Base-by-base conservation (phyloP, 495 filamentous ascomycete genomes). In the Neurospora sp. region DNA sequence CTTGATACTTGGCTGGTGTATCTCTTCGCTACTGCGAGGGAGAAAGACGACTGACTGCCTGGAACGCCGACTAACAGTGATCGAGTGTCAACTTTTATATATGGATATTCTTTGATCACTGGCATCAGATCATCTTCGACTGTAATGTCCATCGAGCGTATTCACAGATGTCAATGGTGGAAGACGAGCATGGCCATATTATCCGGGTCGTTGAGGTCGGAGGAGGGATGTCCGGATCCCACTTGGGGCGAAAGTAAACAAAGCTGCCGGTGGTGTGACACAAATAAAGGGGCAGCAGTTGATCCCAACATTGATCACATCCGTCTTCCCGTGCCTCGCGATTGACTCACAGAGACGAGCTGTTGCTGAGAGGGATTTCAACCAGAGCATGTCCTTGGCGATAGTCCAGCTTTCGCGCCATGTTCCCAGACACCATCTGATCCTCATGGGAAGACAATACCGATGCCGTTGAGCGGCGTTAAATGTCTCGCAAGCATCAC, bases 211-310 rank as follows among this genome's bases (percentile, higher is more conserved):
- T 65, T 39, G 73, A 74, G 46, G 48, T 69, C 72, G 77, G 75
- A 74, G 69, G 71, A 69, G 77, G 69, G 71, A 69, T 68, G 39
- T 69, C 77, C 73, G 75, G 1, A 42, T 69, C 70, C 70, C 39
- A 37, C 1, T 16, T 8, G 31, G 70, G 75, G 59, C 53, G 61
- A 41, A 20, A 53, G 75, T 75, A 71, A 77, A 75, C 70, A 77
- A 68, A 22, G 31, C 37, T 39, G 46, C 44, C 12, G 39, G 48
- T 46, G n/a, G 5, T 38, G 41, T 48, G 5, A 9, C 27, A 18
- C 39, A 18, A 40, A 39, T 9, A 69, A 69, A 73, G 31, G 65
- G 27, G 53, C 22, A 40, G 27, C 22, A n/a, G 20, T 14, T 1
- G 41, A 20, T 59, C 48, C 48, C 11, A 16, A 16, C 16, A 1